These are phyloP conservation scores for Malassezia nana DNA, from an alignment of 1,284 basidiomycete genomes.

Conservation along the genomic window DNA sequence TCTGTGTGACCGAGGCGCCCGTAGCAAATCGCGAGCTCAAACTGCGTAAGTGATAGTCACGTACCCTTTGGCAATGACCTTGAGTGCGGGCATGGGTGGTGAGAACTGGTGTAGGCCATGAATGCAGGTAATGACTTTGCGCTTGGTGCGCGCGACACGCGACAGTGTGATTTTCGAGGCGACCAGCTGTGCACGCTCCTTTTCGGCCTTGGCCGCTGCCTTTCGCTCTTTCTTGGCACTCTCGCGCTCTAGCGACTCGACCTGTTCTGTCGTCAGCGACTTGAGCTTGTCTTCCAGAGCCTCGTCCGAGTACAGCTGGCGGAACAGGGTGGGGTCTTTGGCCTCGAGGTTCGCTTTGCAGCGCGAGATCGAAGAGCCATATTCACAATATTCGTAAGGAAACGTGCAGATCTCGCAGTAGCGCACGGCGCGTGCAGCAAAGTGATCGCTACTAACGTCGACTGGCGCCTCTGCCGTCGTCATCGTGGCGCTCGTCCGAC, in stretches of 20 bases:
- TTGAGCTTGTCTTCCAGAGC: slow-evolving; percentile 37
- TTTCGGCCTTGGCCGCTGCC: slow-evolving; percentile 44
- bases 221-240: slow-evolving; percentile 44
- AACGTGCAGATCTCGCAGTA: slow-evolving; percentile 45
- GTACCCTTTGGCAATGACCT: slow-evolving; percentile 44
- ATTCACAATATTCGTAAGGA: slow-evolving; percentile 47
- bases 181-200: slow-evolving; percentile 33
- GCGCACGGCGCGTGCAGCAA: slow-evolving; percentile 23
- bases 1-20: slow-evolving; percentile 45
- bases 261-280: slow-evolving; percentile 40
- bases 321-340: slow-evolving; percentile 28
- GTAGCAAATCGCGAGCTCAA: slow-evolving; percentile 43
- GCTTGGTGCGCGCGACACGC: slow-evolving; percentile 40
- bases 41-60: slow-evolving; percentile 20
- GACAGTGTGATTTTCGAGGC: slow-evolving; percentile 37
- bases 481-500: slow-evolving; percentile 7
- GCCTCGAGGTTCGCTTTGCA: slow-evolving; percentile 37
- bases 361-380: slow-evolving; percentile 34
- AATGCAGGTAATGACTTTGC: slow-evolving; percentile 44
- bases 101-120: slow-evolving; percentile 40
- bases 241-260: slow-evolving; percentile 40
- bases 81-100: slow-evolving; percentile 42
- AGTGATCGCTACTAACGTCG: neutral
- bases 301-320: slow-evolving; percentile 37
- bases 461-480: slow-evolving; percentile 2